Conservation (phyloP, 495 filamentous ascomycete species). For the Penicillium chermesinum region DNA sequence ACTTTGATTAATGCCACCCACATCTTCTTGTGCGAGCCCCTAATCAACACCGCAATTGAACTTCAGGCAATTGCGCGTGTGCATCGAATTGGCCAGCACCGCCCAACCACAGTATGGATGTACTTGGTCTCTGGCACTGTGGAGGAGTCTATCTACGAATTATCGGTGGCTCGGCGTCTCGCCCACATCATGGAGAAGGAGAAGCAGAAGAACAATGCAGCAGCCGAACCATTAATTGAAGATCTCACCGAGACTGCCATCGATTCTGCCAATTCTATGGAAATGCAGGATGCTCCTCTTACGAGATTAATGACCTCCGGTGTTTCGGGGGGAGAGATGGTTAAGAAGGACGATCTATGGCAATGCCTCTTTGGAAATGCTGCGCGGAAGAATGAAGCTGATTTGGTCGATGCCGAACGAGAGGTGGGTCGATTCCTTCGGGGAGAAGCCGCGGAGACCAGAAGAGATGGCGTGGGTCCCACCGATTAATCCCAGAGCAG, state of each 20-base stretch:
- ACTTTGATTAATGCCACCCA: slow-evolving; percentile 91
- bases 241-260: slow-evolving; percentile 54
- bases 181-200: slow-evolving; percentile 60
- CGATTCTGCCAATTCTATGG: slow-evolving; percentile 75
- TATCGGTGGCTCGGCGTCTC: slow-evolving; percentile 72
- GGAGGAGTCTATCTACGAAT: slow-evolving; percentile 81
- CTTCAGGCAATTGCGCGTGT: slow-evolving; percentile 92
- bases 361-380: slow-evolving; percentile 71
- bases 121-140: slow-evolving; percentile 86
- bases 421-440: slow-evolving; percentile 43
- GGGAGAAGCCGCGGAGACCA: slow-evolving; percentile 43
- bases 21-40: slow-evolving; percentile 89
- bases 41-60: slow-evolving; percentile 89
- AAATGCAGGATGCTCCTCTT: slow-evolving; percentile 67
- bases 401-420: slow-evolving; percentile 25
- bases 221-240: slow-evolving; percentile 17
- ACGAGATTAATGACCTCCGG: slow-evolving; percentile 64
- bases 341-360: slow-evolving; percentile 80
- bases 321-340: slow-evolving; percentile 70
- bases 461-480: slow-evolving; percentile 19
- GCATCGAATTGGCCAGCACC: slow-evolving; percentile 85
- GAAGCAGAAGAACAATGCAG: slow-evolving; percentile 22
- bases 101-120: slow-evolving; percentile 89
- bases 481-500: too few species aligned
- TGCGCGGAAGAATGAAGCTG: slow-evolving; percentile 17